phyloP scores from a whole-genome alignment of 2,329 filamentous ascomycete genomes.

The Penicillium sp. region DNA sequence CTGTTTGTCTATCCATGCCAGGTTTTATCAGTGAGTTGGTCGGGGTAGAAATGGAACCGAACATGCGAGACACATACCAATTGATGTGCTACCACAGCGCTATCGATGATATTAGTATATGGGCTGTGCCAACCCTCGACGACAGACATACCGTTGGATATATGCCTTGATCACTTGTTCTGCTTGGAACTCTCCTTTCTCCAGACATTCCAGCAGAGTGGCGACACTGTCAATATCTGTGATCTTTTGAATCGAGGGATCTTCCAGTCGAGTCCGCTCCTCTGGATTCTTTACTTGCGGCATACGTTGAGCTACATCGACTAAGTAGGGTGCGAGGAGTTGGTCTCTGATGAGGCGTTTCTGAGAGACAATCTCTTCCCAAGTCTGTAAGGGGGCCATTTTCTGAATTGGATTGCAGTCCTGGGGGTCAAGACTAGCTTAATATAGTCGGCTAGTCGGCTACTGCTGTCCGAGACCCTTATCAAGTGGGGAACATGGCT shows the following conservation, averaged over 20 bases:
- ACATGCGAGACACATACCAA: constrained; percentile 13
- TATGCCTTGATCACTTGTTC: constrained; percentile 32
- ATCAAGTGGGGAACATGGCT: background rate
- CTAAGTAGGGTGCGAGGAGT: constrained; percentile 29
- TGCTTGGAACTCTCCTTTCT: constrained; percentile 26
- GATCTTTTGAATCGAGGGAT: constrained; percentile 26
- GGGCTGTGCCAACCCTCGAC: background rate
- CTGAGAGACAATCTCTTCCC: constrained; percentile 31
- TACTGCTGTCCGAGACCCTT: background rate
- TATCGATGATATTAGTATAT: constrained; percentile 5
- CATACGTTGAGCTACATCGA: constrained; percentile 25
- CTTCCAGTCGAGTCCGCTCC: constrained; percentile 24
- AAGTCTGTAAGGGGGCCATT: constrained; percentile 25
- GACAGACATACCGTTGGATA: constrained; percentile 32
- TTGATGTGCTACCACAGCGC: constrained; percentile 33
- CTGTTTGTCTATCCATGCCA: constrained; percentile 33
- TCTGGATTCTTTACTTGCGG: constrained; percentile 25
- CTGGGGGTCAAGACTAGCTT: background rate
- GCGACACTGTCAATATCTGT: constrained; percentile 33
- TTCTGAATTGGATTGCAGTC: background rate
- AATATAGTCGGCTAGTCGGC: background rate
- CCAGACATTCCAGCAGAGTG: constrained; percentile 20
- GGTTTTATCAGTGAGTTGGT: background rate
- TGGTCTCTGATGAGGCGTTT: constrained; percentile 30
- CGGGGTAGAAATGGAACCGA: background rate